These are phyloP conservation scores for Chaetomium globosum DNA, from an alignment of 2,329 filamentous ascomycete species.

Conservation along the genomic window DNA sequence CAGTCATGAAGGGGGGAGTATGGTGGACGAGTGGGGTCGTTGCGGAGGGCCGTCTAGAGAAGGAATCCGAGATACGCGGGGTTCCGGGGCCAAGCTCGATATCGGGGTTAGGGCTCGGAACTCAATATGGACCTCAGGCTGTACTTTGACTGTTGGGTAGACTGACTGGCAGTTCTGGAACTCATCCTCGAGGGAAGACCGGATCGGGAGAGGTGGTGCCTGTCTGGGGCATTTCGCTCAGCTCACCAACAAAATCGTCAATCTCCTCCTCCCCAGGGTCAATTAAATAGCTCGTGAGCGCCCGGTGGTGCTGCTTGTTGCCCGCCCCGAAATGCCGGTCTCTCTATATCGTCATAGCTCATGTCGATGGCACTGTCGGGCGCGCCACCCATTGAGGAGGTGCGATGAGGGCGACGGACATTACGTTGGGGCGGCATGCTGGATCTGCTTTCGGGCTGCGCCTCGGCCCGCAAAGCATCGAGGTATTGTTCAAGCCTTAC, in stretches of 20 bases:
- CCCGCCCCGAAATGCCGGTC: slow-evolving; percentile 24
- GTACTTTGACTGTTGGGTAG: slow-evolving; percentile 13
- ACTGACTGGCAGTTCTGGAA: slow-evolving; percentile 9
- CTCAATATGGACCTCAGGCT: slow-evolving; percentile 18
- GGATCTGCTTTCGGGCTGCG: slow-evolving; percentile 33
- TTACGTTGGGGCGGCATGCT: slow-evolving; percentile 7
- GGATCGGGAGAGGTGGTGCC: slow-evolving; percentile 39
- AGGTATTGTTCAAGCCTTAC: slow-evolving; percentile 69
- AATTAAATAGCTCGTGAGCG: slow-evolving; percentile 24
- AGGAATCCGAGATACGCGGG: background rate
- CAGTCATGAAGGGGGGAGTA: slow-evolving; percentile 26
- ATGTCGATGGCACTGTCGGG: slow-evolving; percentile 50
- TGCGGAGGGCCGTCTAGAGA: background rate
- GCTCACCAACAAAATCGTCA: slow-evolving; percentile 40
- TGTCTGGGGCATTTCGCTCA: slow-evolving; percentile 36
- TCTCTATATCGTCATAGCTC: slow-evolving; percentile 36
- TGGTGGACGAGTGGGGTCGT: background rate
- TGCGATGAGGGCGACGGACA: slow-evolving; percentile 18
- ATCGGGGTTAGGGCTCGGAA: background rate
- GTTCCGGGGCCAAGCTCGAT: slow-evolving; percentile 3
- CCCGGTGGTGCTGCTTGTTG: slow-evolving; percentile 28
- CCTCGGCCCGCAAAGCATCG: slow-evolving; percentile 70
- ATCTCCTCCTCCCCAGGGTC: slow-evolving; percentile 34
- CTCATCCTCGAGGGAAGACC: slow-evolving; percentile 30
- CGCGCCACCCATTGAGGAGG: slow-evolving; percentile 42